These are phyloP conservation scores for Glycine tomentella DNA, from an alignment of 306 rosid species.

Conservation along the genomic window DNA sequence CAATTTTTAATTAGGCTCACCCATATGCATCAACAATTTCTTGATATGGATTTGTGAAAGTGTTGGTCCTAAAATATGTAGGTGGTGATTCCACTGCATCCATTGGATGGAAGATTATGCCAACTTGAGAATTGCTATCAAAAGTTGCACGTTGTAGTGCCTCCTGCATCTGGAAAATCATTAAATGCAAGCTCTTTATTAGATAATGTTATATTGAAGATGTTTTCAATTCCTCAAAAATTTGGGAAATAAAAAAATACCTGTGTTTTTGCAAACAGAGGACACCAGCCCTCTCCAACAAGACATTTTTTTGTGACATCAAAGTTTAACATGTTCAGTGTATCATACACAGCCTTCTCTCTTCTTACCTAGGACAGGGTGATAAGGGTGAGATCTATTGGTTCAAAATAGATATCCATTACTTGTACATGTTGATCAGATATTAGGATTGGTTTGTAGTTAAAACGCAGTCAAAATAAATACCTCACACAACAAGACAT, in stretches of 20 bases:
- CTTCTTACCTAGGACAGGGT: constrained; percentile 79
- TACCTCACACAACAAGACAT: constrained; percentile 37
- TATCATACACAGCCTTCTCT: constrained; percentile 98
- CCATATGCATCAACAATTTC: constrained; percentile 99
- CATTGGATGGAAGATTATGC: constrained; percentile 87
- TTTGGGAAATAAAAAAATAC: constrained; percentile 46
- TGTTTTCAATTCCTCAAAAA: constrained; percentile 26
- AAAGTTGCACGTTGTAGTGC: constrained; percentile 96
- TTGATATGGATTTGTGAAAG: constrained; percentile 89
- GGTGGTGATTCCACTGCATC: constrained; percentile 97
- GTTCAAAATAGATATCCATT: constrained; percentile 39
- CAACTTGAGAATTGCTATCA: constrained; percentile 97
- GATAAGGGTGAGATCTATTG: constrained; percentile 52
- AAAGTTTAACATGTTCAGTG: constrained; percentile 92
- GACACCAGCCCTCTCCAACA: constrained; percentile 99
- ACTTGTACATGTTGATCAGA: constrained; percentile 14
- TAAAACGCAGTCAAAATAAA: constrained; percentile 23
- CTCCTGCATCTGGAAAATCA: constrained; percentile 82
- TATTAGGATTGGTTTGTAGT: constrained; percentile 35
- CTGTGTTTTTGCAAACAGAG: constrained; percentile 86
- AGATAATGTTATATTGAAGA: constrained; percentile 36
- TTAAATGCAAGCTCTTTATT: constrained; percentile 31
- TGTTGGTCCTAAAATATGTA: constrained; percentile 91
- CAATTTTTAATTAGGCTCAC: constrained; percentile 63
- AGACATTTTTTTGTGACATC: constrained; percentile 99